Evolutionary conservation across 2,329 filamentous ascomycete genomes (phyloP), one percentile per base, ranked within the genome.

Genomic region (Mycosphaerella sp.): DNA sequence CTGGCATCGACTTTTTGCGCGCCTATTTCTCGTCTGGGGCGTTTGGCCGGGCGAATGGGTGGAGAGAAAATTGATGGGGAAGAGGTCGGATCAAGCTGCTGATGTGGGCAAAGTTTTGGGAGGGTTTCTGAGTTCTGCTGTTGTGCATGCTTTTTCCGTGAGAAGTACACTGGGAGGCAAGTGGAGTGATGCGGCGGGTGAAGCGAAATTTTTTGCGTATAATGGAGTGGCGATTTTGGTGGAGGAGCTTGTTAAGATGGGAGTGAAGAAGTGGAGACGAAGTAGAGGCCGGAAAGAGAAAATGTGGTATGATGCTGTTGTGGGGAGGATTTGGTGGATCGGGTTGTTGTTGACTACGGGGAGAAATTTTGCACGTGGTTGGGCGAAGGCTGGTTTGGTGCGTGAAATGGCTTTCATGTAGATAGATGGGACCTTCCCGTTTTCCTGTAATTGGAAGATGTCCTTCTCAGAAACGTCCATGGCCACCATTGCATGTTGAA

Each of bases 41-140:
- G 69, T 75, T 10, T 75, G 73, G 73, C 73, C 73, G 1, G 72
- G 73, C 2, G 71, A 74, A 57, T 74, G 70, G 69, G 11, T 71
- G 0, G 73, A 75, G 60, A 60, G 72, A 9, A 73, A 65, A 53
- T 42, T 75, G 17, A 66, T 64, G 4, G 67, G 71, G 7, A 75
- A 73, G 57, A 29, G 53, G 1, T 6, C 38, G 0, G 60, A 68
- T 14, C 61, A 73, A 55, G 64, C 65, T 5, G 72, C 73, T 1
- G 73, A 75, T 61, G 59, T 74, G 31, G 73, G 73, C 1, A 75
- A 74, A 59, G 71, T 75, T 1, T 53, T 75, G 2, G 73, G 73
- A 6, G 73, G 69, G 1, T 74, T 76, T 47, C 49, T 72, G 17
- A 70, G 67, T 46, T 71, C 67, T 53, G 72, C 71, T 0, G 66